phyloP scores from a whole-genome alignment of 2,329 filamentous ascomycete species.

The Podosphaera leucotricha region DNA sequence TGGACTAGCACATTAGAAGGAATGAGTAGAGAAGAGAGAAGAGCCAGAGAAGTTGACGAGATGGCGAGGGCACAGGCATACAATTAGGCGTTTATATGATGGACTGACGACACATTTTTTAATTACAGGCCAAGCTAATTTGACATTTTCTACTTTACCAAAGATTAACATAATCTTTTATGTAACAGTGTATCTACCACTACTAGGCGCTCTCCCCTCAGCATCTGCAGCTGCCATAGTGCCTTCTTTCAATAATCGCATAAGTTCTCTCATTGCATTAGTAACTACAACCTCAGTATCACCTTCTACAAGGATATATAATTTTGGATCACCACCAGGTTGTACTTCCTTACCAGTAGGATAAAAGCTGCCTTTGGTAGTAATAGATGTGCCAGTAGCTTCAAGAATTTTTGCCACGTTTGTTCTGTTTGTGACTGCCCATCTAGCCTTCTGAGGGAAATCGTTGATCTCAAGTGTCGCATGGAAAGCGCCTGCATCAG shows the following conservation, averaged over 20 bases:
- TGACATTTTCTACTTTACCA: neutral
- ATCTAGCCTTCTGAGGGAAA: constrained; percentile 93
- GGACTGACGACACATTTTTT: neutral
- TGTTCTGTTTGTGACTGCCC: constrained; percentile 94
- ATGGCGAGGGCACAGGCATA: constrained; percentile 31
- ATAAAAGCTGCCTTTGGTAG: constrained; percentile 89
- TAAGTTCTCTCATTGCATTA: constrained; percentile 74
- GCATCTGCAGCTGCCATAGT: constrained; percentile 74
- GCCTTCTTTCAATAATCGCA: constrained; percentile 68
- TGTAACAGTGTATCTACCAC: constrained; percentile 69
- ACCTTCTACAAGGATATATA: constrained; percentile 94
- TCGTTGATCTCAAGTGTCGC: constrained; percentile 98
- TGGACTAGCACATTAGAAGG: constrained; percentile 42
- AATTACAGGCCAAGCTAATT: neutral
- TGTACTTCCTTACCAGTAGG: constrained; percentile 56
- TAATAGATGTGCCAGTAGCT: constrained; percentile 83
- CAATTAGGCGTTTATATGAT: constrained; percentile 20
- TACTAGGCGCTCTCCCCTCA: constrained; percentile 54
- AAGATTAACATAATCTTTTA: constrained; percentile 18
- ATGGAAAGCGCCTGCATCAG: constrained; percentile 89
- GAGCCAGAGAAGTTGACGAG: constrained; percentile 39
- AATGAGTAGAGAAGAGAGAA: constrained; percentile 39
- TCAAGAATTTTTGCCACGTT: constrained; percentile 98
- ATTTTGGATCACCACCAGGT: constrained; percentile 58
- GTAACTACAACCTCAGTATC: constrained; percentile 86